phyloP scores from a whole-genome alignment of 2,329 filamentous ascomycete species.

The Hysterium pulicare region DNA sequence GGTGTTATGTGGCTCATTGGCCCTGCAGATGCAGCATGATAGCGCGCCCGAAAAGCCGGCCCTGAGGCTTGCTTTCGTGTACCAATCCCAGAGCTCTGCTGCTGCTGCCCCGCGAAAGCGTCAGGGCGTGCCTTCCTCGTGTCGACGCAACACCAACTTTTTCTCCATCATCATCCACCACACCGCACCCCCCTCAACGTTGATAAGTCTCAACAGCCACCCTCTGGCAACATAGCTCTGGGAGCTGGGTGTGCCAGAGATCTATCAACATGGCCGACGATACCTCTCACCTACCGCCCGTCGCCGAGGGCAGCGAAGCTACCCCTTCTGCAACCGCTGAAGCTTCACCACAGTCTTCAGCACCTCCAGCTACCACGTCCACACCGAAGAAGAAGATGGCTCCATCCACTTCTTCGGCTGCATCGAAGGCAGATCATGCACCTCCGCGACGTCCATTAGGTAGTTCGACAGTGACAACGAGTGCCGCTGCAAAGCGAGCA shows the following conservation, averaged over 20 bases:
- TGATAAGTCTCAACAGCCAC: not conserved
- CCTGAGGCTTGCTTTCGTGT: too few relatives aligned
- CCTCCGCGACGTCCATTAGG: conserved; percentile 27
- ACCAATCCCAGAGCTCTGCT: too few relatives aligned
- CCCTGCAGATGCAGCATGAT: too few relatives aligned
- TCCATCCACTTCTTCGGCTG: conserved; percentile 23
- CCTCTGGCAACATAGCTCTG: not conserved
- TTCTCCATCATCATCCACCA: not conserved
- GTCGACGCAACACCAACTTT: not conserved
- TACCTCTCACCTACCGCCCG: not conserved
- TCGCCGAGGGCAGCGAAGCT: conserved; percentile 1
- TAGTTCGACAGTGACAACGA: conserved; percentile 8
- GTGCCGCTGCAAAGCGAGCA: conserved; percentile 12
- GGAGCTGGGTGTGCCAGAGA: not conserved
- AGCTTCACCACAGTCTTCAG: conserved; percentile 8
- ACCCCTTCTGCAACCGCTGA: conserved; percentile 1
- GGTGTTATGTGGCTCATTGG: too few relatives aligned
- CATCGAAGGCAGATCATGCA: conserved; percentile 22
- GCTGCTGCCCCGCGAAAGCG: not conserved
- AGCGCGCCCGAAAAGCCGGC: too few relatives aligned
- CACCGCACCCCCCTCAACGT: not conserved
- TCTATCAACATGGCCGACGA: not conserved
- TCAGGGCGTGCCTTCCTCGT: not conserved
- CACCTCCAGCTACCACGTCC: conserved; percentile 23
- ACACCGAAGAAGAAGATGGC: conserved; percentile 31